Evolutionary conservation across 345 rosid species (phyloP).

Genomic region (Eutrema yunnanense): DNA sequence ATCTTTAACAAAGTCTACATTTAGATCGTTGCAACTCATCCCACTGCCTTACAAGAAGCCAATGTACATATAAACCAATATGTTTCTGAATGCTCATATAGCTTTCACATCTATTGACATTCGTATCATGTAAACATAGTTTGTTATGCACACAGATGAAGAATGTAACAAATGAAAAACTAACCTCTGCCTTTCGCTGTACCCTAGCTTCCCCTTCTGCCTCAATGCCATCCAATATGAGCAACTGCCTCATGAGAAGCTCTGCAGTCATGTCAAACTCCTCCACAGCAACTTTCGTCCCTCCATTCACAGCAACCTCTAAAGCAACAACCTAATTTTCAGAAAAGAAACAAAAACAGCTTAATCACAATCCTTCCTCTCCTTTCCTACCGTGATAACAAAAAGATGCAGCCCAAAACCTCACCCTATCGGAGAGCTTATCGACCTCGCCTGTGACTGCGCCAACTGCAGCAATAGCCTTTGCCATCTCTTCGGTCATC

Average conservation of each 20-base stretch:
- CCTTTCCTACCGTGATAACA: not conserved
- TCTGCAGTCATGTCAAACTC: constrained; percentile 66
- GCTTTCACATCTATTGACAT: not conserved
- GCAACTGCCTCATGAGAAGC: constrained; percentile 82
- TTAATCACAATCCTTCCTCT: not conserved
- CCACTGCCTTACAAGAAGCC: not conserved
- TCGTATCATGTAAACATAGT: not conserved
- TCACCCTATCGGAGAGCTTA: constrained; percentile 73
- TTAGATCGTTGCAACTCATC: not conserved
- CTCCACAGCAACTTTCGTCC: constrained; percentile 48
- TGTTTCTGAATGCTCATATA: not conserved
- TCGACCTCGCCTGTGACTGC: constrained; percentile 55
- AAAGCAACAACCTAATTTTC: constrained; percentile 57
- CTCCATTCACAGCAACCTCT: constrained; percentile 58
- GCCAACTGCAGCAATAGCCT: constrained; percentile 50
- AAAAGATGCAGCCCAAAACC: not conserved
- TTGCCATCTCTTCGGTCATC: constrained; percentile 34
- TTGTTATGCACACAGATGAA: not conserved
- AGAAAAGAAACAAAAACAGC: not conserved
- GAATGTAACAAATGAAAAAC: no score
- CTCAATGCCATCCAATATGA: constrained; percentile 68
- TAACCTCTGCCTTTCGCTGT: constrained; percentile 84
- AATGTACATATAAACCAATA: not conserved
- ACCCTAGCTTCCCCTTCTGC: constrained; percentile 85
- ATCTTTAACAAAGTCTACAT: not conserved